These are phyloP conservation scores for Platanthera zijinensis DNA, from an alignment of 106 monocot genomes.

Conservation along the genomic window DNA sequence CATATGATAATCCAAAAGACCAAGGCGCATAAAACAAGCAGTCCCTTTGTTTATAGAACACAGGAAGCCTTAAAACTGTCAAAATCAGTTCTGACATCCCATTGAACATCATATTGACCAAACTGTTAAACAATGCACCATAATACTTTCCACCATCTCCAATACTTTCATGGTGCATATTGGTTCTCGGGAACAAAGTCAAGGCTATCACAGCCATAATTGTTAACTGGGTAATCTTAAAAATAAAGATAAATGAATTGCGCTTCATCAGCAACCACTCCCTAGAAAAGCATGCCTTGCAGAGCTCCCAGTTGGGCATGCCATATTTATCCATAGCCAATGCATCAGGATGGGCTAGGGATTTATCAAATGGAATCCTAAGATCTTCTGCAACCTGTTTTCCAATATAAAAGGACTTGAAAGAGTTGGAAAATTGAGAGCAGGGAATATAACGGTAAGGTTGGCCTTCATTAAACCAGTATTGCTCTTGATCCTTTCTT, in stretches of 20 bases:
- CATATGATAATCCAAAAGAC: conserved; percentile 52
- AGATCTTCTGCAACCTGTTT: conserved; percentile 25
- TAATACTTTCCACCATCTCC: conserved; percentile 39
- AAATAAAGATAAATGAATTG: conserved; percentile 72
- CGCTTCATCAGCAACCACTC: conserved; percentile 85
- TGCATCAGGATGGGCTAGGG: conserved; percentile 57
- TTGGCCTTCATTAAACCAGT: conserved; percentile 44
- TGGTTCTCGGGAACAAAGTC: conserved; percentile 53
- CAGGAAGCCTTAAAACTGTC: conserved; percentile 53
- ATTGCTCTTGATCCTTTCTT: conserved; percentile 80
- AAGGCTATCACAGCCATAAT: conserved; percentile 49
- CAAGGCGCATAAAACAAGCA: conserved; percentile 62
- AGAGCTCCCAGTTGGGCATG: conserved; percentile 53
- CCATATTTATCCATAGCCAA: conserved; percentile 58
- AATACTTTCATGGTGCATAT: conserved; percentile 46
- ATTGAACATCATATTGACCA: conserved; percentile 57
- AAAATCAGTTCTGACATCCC: conserved; percentile 52
- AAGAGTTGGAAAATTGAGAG: conserved; percentile 37
- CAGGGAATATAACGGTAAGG: conserved; percentile 54
- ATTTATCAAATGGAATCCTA: conserved; percentile 51
- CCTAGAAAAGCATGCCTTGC: conserved; percentile 55
- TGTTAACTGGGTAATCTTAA: conserved; percentile 59
- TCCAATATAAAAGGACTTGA: conserved; percentile 49
- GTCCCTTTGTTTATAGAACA: conserved; percentile 78
- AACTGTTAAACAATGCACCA: conserved; percentile 41